phyloP scores from a whole-genome alignment of 768 basidiomycete species.

The Pleurotus giganteus region DNA sequence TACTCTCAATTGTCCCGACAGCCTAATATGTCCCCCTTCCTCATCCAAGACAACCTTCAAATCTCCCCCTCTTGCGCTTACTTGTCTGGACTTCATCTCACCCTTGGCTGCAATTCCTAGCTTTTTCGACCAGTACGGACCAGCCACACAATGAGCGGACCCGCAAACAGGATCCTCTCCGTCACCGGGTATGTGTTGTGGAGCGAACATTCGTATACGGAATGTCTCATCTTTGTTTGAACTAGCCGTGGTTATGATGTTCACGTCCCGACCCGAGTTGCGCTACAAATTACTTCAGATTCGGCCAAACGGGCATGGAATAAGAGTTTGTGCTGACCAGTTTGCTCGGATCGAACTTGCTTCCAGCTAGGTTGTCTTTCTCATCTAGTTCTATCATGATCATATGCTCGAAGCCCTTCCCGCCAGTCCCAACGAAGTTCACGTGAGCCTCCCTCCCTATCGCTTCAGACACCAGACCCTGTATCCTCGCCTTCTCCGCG shows the following conservation, averaged over 20 bases:
- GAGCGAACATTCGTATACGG: slow-evolving; percentile 52
- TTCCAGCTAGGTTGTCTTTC: slow-evolving; percentile 31
- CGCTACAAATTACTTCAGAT: slow-evolving; percentile 17
- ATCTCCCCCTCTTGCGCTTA: slow-evolving; percentile 49
- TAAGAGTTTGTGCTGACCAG: slow-evolving; percentile 28
- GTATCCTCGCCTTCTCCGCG: slow-evolving; percentile 29
- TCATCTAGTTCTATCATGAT: slow-evolving; percentile 42
- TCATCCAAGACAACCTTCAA: slow-evolving; percentile 38
- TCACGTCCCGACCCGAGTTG: slow-evolving; percentile 31
- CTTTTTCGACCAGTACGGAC: slow-evolving; percentile 48
- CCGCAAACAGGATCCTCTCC: slow-evolving; percentile 55
- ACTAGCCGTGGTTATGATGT: slow-evolving; percentile 37
- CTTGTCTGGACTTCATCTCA: slow-evolving; percentile 45
- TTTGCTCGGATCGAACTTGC: slow-evolving; percentile 26
- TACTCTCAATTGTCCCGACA: slow-evolving; percentile 34
- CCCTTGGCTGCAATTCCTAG: slow-evolving; percentile 26
- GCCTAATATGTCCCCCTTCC: slow-evolving; percentile 24
- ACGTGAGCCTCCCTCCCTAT: slow-evolving; percentile 37
- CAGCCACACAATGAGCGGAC: slow-evolving; percentile 47
- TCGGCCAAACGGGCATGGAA: not conserved
- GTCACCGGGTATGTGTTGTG: slow-evolving; percentile 21
- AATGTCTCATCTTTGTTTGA: slow-evolving; percentile 30
- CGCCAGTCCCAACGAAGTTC: slow-evolving; percentile 35
- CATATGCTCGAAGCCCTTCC: slow-evolving; percentile 30
- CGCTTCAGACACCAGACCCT: slow-evolving; percentile 29